Evolutionary conservation across 805 yeast genomes (phyloP).

Genomic region (Candida takata): DNA sequence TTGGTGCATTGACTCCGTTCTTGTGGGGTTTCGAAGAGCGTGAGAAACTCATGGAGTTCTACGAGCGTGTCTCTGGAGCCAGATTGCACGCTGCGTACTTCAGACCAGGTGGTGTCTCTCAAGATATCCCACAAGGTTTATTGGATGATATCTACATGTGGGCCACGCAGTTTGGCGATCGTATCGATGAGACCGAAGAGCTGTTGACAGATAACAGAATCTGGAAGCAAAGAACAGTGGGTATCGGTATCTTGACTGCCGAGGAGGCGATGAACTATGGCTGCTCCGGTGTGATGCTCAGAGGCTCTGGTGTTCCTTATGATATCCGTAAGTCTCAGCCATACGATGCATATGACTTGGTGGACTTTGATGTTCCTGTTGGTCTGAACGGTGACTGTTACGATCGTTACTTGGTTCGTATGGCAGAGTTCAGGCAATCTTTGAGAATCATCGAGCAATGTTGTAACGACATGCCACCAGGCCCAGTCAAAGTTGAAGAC

Average conservation of each 20-base stretch:
- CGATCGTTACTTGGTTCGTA: conserved; percentile 81
- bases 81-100: conserved; percentile 83
- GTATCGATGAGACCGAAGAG: conserved; percentile 87
- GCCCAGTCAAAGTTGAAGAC: conserved; percentile 87
- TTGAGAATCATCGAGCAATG: conserved; percentile 86
- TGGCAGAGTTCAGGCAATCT: conserved; percentile 90
- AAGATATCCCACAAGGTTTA: conserved; percentile 79
- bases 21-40: conserved; percentile 93
- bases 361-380: conserved; percentile 82
- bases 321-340: conserved; percentile 84
- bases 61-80: conserved; percentile 87
- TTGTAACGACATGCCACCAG: conserved; percentile 86
- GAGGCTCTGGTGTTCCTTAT: conserved; percentile 86
- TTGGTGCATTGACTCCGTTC: conserved; percentile 89
- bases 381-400: conserved; percentile 88
- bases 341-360: conserved; percentile 81
- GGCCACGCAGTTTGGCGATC: conserved; percentile 94
- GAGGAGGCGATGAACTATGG: conserved; percentile 82
- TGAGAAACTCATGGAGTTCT: conserved; percentile 88
- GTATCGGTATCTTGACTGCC: conserved; percentile 74
- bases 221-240: conserved; percentile 83
- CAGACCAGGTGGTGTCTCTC: conserved; percentile 90
- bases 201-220: conserved; percentile 84
- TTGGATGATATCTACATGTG: conserved; percentile 91
- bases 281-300: conserved; percentile 80